phyloP scores from a whole-genome alignment of 805 yeast genomes.

The Sporopachydermia quercuum region DNA sequence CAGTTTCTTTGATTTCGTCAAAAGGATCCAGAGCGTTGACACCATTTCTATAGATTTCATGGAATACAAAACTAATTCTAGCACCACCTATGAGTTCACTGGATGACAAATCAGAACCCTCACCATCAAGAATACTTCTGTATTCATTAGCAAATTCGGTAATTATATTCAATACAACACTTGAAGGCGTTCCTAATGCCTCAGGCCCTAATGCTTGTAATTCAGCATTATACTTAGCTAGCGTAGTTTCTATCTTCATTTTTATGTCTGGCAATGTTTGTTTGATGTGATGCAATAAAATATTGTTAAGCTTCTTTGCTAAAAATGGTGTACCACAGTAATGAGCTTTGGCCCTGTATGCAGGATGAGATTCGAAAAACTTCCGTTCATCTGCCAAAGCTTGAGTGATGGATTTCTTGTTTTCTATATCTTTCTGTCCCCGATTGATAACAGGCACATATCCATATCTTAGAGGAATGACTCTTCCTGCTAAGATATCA shows the following conservation, averaged over 20 bases:
- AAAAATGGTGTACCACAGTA: slow-evolving; percentile 81
- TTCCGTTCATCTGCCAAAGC: slow-evolving; percentile 57
- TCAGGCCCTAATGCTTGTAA: slow-evolving; percentile 60
- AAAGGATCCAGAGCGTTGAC: slow-evolving; percentile 68
- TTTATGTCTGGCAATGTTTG: slow-evolving; percentile 68
- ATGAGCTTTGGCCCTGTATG: slow-evolving; percentile 71
- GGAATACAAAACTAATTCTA: slow-evolving; percentile 76
- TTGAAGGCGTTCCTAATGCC: slow-evolving; percentile 62
- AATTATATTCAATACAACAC: slow-evolving; percentile 65
- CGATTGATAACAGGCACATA: slow-evolving; percentile 78
- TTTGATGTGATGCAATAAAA: slow-evolving; percentile 63
- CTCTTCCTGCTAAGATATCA: slow-evolving; percentile 74
- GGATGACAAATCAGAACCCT: slow-evolving; percentile 61
- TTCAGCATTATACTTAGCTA: slow-evolving; percentile 61
- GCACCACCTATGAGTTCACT: slow-evolving; percentile 83
- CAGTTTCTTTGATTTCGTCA: slow-evolving; percentile 73
- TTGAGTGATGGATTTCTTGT: slow-evolving; percentile 60
- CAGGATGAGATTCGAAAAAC: slow-evolving; percentile 61
- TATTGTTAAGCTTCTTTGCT: slow-evolving; percentile 68
- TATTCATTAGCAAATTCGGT: slow-evolving; percentile 73
- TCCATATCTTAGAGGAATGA: slow-evolving; percentile 73
- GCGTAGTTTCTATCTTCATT: slow-evolving; percentile 62
- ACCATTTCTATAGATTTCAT: slow-evolving; percentile 77
- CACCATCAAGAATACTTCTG: slow-evolving; percentile 69
- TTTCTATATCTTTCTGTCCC: slow-evolving; percentile 77